A percentile compares a stretch with the other conserved stretches of the same genome.
phyloP scores from a whole-genome alignment of 257 asterid species.

The Eucommia ulmoides region DNA sequence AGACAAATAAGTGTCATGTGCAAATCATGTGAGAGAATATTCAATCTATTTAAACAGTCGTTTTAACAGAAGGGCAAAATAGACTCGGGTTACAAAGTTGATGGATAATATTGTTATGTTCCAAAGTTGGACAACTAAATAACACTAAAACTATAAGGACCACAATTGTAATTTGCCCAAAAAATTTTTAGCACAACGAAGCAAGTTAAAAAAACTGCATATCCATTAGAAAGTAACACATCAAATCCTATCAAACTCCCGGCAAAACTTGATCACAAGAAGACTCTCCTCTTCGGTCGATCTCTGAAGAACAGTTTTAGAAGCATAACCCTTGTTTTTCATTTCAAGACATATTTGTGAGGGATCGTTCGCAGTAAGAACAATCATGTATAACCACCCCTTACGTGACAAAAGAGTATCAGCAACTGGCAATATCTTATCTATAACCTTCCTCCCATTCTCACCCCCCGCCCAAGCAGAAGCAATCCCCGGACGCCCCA shows the following conservation, averaged over 20 bases:
- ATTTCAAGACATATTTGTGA: conserved; percentile 56
- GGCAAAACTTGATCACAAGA: conserved; percentile 77
- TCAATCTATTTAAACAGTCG: too few relatives aligned
- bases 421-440: conserved; percentile 75
- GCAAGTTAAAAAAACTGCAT: too few relatives aligned
- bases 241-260: conserved; percentile 52
- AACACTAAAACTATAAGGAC: too few relatives aligned
- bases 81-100: too few relatives aligned
- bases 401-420: conserved; percentile 65
- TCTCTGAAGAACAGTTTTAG: conserved; percentile 66
- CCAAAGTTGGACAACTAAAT: too few relatives aligned
- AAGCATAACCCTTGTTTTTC: conserved; percentile 78
- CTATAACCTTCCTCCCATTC: conserved; percentile 71
- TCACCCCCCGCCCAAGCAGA: conserved; percentile 97
- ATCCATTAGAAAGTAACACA: too few relatives aligned
- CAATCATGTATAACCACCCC: conserved; percentile 85
- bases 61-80: too few relatives aligned
- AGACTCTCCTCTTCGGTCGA: conserved; percentile 96
- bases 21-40: too few relatives aligned
- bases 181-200: too few relatives aligned
- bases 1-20: too few relatives aligned
- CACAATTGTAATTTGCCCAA: too few relatives aligned
- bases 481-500: conserved; percentile 66
- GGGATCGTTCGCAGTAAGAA: conserved; percentile 62
- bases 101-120: too few relatives aligned